A percentile compares a stretch with the other conserved stretches of the same genome.
phyloP scores from a whole-genome alignment of 345 rosid genomes.

The Pistacia vera region DNA sequence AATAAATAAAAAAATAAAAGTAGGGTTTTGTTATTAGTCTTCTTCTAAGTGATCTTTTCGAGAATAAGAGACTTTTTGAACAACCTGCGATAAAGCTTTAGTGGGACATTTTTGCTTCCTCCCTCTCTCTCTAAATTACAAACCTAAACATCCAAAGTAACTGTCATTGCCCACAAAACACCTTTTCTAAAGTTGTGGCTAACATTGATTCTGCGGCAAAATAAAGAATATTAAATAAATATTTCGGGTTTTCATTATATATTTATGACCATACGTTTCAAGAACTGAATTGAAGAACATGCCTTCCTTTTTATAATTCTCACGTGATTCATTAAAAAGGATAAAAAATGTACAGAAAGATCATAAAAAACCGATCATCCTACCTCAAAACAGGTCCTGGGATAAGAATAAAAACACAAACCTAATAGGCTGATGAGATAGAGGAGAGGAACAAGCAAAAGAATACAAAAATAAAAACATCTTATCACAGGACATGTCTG shows the following conservation, averaged over 20 bases:
- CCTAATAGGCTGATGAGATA: too few relatives aligned
- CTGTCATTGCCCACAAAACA: slow-evolving; percentile 18
- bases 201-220: slow-evolving; percentile 37
- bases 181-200: slow-evolving; percentile 31
- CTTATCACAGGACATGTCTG: too few relatives aligned
- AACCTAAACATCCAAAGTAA: not conserved
- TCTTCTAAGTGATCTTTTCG: not conserved
- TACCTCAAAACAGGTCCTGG: too few relatives aligned
- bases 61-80: not conserved
- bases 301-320: not conserved
- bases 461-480: too few relatives aligned
- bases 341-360: too few relatives aligned
- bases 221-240: not conserved
- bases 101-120: slow-evolving; percentile 9
- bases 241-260: too few relatives aligned
- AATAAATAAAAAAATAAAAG: not conserved
- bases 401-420: too few relatives aligned
- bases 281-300: not conserved
- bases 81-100: slow-evolving; percentile 17
- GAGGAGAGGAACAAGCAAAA: too few relatives aligned
- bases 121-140: not conserved
- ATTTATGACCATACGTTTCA: not conserved
- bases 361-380: too few relatives aligned
- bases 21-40: not conserved
- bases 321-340: not conserved